phyloP scores from a whole-genome alignment of 768 basidiomycete species.

The Leucocoprinus leucothites region DNA sequence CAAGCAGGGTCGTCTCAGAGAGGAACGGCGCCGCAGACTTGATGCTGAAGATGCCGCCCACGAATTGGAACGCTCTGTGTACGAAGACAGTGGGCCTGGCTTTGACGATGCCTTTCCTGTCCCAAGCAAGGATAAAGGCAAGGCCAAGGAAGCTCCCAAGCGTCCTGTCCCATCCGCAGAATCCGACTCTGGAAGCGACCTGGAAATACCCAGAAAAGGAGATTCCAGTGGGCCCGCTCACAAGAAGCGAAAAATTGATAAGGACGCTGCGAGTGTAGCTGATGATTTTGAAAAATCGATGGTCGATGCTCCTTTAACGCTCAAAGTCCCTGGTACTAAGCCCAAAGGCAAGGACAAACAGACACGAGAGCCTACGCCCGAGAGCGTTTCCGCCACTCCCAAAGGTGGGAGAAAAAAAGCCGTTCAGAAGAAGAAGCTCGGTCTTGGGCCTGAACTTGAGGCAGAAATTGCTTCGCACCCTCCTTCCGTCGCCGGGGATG shows the following conservation, averaged over 20 bases:
- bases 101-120: conserved; percentile 7
- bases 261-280: conserved; percentile 27
- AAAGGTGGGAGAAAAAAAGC: conserved; percentile 54
- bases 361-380: conserved; percentile 53
- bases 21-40: conserved; percentile 16
- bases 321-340: conserved; percentile 38
- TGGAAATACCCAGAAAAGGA: conserved; percentile 39
- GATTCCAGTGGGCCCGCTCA: conserved; percentile 40
- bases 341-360: conserved; percentile 53
- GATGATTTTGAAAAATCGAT: conserved; percentile 49
- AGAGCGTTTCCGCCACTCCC: conserved; percentile 51
- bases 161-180: conserved; percentile 43
- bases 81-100: conserved; percentile 30
- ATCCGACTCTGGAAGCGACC: conserved; percentile 60
- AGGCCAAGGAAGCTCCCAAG: conserved; percentile 46
- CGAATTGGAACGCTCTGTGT: conserved; percentile 54
- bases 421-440: conserved; percentile 54
- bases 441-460: conserved; percentile 49
- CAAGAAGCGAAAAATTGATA: conserved; percentile 66
- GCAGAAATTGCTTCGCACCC: conserved; percentile 48
- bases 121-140: conserved; percentile 33
- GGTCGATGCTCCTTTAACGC: conserved; percentile 24
- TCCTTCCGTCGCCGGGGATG: conserved; percentile 62
- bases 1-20: conserved; percentile 23
- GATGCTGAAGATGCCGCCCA: conserved; percentile 54